These are phyloP conservation scores for Cenchrus purpureus DNA, from an alignment of 176 grass and related monocot species.

Conservation along the genomic window DNA sequence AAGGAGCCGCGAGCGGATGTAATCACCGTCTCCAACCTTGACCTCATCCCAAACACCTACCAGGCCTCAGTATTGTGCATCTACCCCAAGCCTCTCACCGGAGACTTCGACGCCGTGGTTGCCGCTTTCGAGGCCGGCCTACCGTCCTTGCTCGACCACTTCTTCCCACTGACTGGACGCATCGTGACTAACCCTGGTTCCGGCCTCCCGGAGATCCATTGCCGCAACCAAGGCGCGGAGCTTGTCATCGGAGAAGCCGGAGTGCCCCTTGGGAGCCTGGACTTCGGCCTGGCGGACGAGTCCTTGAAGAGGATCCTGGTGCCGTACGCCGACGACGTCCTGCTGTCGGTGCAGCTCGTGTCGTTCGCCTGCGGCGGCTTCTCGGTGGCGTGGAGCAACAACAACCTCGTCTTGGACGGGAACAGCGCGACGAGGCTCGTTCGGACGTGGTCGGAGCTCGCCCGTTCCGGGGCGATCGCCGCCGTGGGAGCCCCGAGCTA, in stretches of 20 bases:
- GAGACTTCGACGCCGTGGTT: conserved; percentile 27
- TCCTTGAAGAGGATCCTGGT: background rate
- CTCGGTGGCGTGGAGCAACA: background rate
- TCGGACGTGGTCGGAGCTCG: background rate
- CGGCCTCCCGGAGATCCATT: background rate
- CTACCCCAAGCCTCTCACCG: conserved; percentile 11
- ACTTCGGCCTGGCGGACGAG: background rate
- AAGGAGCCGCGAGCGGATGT: background rate
- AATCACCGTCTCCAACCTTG: background rate
- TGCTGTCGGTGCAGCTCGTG: background rate
- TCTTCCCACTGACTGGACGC: background rate
- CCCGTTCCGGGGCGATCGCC: background rate
- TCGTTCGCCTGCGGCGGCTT: background rate
- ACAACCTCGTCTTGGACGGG: background rate
- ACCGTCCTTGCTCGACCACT: conserved; percentile 9
- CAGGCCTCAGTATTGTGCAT: conserved; percentile 38
- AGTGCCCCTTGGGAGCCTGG: background rate
- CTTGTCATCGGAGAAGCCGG: background rate
- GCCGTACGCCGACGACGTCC: background rate
- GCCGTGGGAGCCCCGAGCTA: background rate
- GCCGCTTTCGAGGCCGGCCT: conserved; percentile 31
- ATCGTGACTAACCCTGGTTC: background rate
- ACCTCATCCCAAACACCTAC: conserved; percentile 1
- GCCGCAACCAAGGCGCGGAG: conserved; percentile 14
- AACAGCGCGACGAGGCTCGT: background rate